These are phyloP conservation scores for Malus hybrid DNA, from an alignment of 331 rosid genomes.

Conservation along the genomic window DNA sequence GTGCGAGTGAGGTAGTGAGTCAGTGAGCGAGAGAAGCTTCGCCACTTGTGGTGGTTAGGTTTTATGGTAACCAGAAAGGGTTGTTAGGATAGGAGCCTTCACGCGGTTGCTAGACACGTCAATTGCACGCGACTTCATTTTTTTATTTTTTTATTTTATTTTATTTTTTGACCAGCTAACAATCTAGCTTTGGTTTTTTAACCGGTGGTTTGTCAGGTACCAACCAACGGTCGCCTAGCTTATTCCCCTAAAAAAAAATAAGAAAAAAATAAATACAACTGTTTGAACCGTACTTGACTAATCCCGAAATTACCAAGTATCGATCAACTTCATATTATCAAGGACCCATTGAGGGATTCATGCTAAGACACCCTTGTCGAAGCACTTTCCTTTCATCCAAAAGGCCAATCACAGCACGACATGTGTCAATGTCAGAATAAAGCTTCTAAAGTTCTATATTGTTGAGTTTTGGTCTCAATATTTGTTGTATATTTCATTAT, in stretches of 20 bases:
- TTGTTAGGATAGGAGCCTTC: neutral
- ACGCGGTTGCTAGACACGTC: conserved; percentile 6
- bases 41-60: conserved; percentile 2
- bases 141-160: too few species aligned
- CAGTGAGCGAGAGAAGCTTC: neutral
- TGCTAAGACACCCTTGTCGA: too few species aligned
- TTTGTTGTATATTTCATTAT: too few species aligned
- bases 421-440: too few species aligned
- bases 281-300: too few species aligned
- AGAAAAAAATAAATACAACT: too few species aligned
- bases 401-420: too few species aligned
- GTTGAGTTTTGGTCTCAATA: too few species aligned
- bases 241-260: neutral
- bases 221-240: neutral
- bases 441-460: too few species aligned
- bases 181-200: neutral
- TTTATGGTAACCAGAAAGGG: conserved; percentile 2
- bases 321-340: rapidly evolving
- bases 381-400: too few species aligned
- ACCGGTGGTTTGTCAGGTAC: neutral
- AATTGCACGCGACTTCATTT: neutral
- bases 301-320: too few species aligned
- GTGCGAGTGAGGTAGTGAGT: neutral
- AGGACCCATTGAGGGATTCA: too few species aligned
- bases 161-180: neutral